Evolutionary conservation across 108 stramenopile genomes (phyloP).

Genomic region (Cyclotella distinguenda): DNA sequence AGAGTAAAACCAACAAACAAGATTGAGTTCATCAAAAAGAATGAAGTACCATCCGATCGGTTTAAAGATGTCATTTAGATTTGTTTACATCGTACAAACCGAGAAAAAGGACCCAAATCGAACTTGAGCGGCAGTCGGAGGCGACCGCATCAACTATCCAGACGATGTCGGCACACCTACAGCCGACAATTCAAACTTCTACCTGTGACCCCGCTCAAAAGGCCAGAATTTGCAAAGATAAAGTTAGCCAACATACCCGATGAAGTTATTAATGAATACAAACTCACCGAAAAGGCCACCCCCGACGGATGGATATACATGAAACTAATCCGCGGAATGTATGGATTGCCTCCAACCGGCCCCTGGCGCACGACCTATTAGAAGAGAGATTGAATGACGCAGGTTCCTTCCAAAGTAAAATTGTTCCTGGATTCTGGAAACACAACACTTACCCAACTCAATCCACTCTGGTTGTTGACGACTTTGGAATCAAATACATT

Average conservation of each 20-base stretch:
- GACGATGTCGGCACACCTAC: slow-evolving; percentile 4
- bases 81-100: slow-evolving; percentile 28
- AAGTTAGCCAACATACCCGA: slow-evolving; percentile 18
- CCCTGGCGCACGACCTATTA: slow-evolving; percentile 20
- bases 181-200: slow-evolving; percentile 41
- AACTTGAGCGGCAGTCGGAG: slow-evolving; percentile 34
- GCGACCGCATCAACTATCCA: slow-evolving; percentile 20
- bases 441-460: slow-evolving; percentile 18
- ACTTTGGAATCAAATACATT: slow-evolving; percentile 54
- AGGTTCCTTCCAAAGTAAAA: slow-evolving; percentile 12
- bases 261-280: slow-evolving; percentile 28
- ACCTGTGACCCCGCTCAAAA: slow-evolving; percentile 29
- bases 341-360: slow-evolving; percentile 48
- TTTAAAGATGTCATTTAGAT: slow-evolving; percentile 26
- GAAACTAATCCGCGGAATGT: slow-evolving; percentile 41
- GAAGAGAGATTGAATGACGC: background rate
- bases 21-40: slow-evolving; percentile 6
- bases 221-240: slow-evolving; percentile 41
- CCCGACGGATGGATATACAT: slow-evolving; percentile 18
- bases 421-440: slow-evolving; percentile 45
- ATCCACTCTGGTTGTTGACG: slow-evolving; percentile 32
- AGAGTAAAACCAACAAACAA: slow-evolving; percentile 16
- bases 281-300: slow-evolving; percentile 5
- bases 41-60: slow-evolving; percentile 30
- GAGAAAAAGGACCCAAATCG: slow-evolving; percentile 25